These are phyloP conservation scores for Fragaria iinumae DNA, from an alignment of 306 rosid species.

Conservation along the genomic window DNA sequence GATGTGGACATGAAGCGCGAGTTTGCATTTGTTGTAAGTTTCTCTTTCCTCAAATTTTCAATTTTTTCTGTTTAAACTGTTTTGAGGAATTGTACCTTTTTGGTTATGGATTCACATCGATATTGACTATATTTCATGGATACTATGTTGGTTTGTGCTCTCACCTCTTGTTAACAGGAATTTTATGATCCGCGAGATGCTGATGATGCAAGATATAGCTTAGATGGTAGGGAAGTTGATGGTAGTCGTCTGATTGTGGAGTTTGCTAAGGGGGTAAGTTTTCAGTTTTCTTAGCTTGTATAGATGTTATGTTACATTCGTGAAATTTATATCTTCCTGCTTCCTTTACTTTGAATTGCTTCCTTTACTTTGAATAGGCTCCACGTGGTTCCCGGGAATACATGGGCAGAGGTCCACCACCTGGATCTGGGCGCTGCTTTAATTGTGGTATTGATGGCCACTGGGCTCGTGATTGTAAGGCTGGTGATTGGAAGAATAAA, in stretches of 20 bases:
- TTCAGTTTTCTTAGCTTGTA: not conserved
- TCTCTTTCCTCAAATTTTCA: conserved; percentile 1
- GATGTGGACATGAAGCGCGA: conserved; percentile 92
- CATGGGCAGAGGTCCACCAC: conserved; percentile 77
- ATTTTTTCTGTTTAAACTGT: not conserved
- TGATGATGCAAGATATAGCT: conserved; percentile 76
- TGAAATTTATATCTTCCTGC: not conserved
- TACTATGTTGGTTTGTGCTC: conserved; percentile 28
- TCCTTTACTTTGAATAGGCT: conserved; percentile 35
- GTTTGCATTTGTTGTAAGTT: conserved; percentile 83
- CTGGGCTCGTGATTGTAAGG: conserved; percentile 88
- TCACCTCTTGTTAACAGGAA: conserved; percentile 53
- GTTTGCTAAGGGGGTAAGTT: conserved; percentile 70
- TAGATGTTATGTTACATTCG: not conserved
- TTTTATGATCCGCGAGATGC: conserved; percentile 85
- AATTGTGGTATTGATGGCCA: conserved; percentile 88
- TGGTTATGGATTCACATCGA: conserved; percentile 13
- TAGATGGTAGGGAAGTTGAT: conserved; percentile 75
- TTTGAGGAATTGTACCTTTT: not conserved
- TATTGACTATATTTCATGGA: conserved; percentile 22
- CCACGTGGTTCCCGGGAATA: conserved; percentile 81
- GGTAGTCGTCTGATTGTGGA: conserved; percentile 77
- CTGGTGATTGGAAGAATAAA: conserved; percentile 90
- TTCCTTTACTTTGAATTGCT: conserved; percentile 8
- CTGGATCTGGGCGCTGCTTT: conserved; percentile 91